These are phyloP conservation scores for Dichomitus squalens DNA, from an alignment of 1,284 basidiomycete genomes.

Conservation along the genomic window DNA sequence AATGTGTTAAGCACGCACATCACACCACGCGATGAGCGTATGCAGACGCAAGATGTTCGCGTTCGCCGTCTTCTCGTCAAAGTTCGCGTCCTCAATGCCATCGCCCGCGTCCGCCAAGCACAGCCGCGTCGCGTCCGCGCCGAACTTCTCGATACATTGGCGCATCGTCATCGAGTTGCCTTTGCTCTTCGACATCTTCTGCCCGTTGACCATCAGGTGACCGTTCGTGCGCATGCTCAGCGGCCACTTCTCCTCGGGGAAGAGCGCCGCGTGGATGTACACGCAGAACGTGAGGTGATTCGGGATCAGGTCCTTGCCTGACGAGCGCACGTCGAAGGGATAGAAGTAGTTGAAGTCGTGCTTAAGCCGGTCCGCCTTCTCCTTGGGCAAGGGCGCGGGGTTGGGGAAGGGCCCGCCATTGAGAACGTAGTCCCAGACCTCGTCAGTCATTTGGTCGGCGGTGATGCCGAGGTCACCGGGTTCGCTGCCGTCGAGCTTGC, in stretches of 20 bases:
- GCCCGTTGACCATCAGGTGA: slow-evolving; percentile 96
- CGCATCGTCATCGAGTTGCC: slow-evolving; percentile 86
- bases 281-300: slow-evolving; percentile 96
- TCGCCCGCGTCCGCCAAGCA: slow-evolving; percentile 97
- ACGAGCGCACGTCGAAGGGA: slow-evolving; percentile 97
- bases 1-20: slow-evolving; percentile 51
- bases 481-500: slow-evolving; percentile 76
- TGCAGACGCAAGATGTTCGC: slow-evolving; percentile 95
- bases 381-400: slow-evolving; percentile 65
- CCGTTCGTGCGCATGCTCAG: slow-evolving; percentile 93
- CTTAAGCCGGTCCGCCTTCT: slow-evolving; percentile 84
- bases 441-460: slow-evolving; percentile 94
- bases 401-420: slow-evolving; percentile 77
- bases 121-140: slow-evolving; percentile 91
- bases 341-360: slow-evolving; percentile 98
- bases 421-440: slow-evolving; percentile 96
- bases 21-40: slow-evolving; percentile 91
- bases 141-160: slow-evolving; percentile 85
- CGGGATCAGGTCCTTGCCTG: slow-evolving; percentile 97
- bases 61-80: slow-evolving; percentile 98
- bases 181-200: slow-evolving; percentile 99
- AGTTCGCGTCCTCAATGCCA: slow-evolving; percentile 97
- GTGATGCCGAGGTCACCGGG: slow-evolving; percentile 86
- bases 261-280: slow-evolving; percentile 94
- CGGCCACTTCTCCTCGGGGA: slow-evolving; percentile 95